These are phyloP conservation scores for Epichloe aotearoae DNA, from an alignment of 2,329 filamentous ascomycete species.

Conservation along the genomic window DNA sequence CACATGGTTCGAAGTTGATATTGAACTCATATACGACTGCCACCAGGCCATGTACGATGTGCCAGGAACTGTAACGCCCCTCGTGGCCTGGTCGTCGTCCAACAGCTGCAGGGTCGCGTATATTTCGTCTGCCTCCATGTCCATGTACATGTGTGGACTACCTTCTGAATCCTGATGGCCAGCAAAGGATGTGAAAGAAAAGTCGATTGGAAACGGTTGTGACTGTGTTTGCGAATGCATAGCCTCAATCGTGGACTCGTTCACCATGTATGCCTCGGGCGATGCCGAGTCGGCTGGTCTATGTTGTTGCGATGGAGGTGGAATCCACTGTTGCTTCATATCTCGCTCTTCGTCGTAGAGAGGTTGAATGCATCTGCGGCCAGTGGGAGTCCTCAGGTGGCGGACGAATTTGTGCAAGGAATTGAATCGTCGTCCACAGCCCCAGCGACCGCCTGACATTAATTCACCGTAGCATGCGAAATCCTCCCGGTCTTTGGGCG, in stretches of 20 bases:
- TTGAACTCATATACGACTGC: conserved; percentile 3
- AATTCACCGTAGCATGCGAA: neutral
- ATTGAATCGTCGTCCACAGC: conserved; percentile 1
- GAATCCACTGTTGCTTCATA: neutral
- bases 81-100: neutral
- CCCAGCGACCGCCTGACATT: conserved; percentile 1
- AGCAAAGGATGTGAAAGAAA: neutral
- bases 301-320: neutral
- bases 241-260: neutral
- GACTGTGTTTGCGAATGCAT: neutral
- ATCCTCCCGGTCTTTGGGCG: neutral
- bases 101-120: neutral
- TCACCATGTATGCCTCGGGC: neutral
- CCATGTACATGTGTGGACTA: neutral
- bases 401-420: neutral
- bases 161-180: neutral
- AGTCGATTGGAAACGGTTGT: neutral
- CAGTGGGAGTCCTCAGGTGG: conserved; percentile 1
- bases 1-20: neutral
- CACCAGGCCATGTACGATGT: conserved; percentile 4
- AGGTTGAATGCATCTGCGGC: conserved; percentile 4
- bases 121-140: neutral
- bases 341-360: conserved; percentile 3
- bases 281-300: neutral
- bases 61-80: neutral